Conservation (phyloP, 192 early-diverging fungal genomes). For the Phlyctochytrium bullatum region DNA sequence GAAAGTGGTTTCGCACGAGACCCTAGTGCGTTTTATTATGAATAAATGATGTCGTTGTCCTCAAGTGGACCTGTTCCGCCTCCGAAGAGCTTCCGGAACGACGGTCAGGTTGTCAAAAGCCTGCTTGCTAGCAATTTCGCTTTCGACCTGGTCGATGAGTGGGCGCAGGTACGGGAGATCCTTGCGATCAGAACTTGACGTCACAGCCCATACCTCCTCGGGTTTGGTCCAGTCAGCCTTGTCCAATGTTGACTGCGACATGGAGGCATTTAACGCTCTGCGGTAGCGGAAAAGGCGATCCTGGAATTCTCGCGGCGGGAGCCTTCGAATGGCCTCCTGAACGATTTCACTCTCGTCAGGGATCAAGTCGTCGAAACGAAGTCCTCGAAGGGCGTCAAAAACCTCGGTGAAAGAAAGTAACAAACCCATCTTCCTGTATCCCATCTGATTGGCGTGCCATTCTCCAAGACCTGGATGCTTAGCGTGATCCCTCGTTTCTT, state of each 20-base stretch:
- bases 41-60: background rate
- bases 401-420: no score
- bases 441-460: slow-evolving; percentile 30
- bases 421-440: slow-evolving; percentile 41
- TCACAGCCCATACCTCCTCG: slow-evolving; percentile 55
- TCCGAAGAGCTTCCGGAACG: slow-evolving; percentile 39
- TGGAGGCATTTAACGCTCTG: slow-evolving; percentile 72
- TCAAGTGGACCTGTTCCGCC: slow-evolving; percentile 34
- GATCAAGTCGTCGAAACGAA: slow-evolving; percentile 89
- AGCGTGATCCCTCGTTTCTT: background rate
- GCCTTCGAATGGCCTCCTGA: slow-evolving; percentile 76
- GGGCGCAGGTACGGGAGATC: slow-evolving; percentile 84
- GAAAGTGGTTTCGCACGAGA: background rate
- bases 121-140: slow-evolving; percentile 62
- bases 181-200: slow-evolving; percentile 22
- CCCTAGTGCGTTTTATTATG: background rate
- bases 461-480: slow-evolving; percentile 14
- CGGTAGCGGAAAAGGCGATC: slow-evolving; percentile 79
- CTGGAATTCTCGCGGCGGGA: slow-evolving; percentile 57
- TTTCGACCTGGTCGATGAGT: slow-evolving; percentile 73
- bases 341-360: slow-evolving; percentile 79
- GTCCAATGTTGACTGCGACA: slow-evolving; percentile 69
- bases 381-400: slow-evolving; percentile 54
- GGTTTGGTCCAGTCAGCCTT: slow-evolving; percentile 72
- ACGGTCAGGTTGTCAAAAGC: slow-evolving; percentile 39